Percentiles rank a stretch among this genome's conserved stretches.
These are phyloP conservation scores for Stentor roeselii DNA, from an alignment of 73 alveolate genomes.

Conservation along the genomic window DNA sequence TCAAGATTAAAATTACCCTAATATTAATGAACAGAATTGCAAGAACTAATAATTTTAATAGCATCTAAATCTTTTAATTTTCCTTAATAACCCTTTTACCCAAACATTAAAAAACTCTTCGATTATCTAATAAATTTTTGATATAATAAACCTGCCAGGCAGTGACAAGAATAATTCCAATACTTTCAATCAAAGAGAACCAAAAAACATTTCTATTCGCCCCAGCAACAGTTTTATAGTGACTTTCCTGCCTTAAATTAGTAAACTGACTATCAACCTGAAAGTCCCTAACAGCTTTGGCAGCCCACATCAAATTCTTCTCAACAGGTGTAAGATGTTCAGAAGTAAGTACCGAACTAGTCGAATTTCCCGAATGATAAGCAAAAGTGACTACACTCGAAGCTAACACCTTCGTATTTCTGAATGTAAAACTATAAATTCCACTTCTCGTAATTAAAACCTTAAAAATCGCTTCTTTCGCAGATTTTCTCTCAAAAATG, in stretches of 20 bases:
- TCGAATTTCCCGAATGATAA: conserved; percentile 8
- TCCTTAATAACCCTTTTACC: not conserved
- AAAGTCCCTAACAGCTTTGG: conserved; percentile 1
- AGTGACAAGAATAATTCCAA: conserved; percentile 16
- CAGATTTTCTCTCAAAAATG: not conserved
- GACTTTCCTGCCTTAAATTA: conserved; percentile 27
- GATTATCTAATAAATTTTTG: conserved; percentile 23
- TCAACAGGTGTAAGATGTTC: conserved; percentile 30
- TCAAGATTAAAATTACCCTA: not conserved
- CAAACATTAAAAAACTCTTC: conserved; percentile 10
- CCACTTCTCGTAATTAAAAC: not conserved
- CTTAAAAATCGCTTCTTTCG: conserved; percentile 26
- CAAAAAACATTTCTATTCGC: conserved; percentile 28
- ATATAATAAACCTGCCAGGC: conserved; percentile 32
- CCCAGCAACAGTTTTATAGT: conserved; percentile 26
- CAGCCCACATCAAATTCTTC: not conserved
- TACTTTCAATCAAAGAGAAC: not conserved
- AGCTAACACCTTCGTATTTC: not conserved
- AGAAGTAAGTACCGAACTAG: not conserved
- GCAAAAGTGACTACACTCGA: conserved; percentile 19
- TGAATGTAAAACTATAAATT: conserved; percentile 3
- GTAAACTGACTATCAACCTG: conserved; percentile 28
- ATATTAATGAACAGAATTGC: not conserved
- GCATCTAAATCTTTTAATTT: not conserved
- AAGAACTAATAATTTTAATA: too few species aligned